Evolutionary conservation across 257 asterid genomes (phyloP).

Genomic region (Verbascum thapsus): DNA sequence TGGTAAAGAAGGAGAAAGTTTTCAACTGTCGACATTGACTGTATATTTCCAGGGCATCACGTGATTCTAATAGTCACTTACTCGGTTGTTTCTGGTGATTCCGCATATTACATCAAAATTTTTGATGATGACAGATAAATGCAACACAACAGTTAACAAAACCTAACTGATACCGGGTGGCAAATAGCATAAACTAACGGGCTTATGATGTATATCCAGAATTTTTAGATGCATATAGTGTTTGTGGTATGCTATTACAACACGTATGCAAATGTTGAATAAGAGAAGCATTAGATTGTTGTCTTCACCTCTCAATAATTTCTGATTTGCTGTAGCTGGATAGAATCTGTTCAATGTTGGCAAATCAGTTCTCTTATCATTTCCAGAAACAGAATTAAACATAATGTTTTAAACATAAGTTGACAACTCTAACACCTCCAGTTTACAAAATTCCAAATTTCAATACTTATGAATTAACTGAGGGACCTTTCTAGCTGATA

Average conservation of each 20-base stretch:
- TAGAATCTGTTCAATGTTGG: constrained; percentile 52
- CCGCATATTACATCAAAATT: background rate
- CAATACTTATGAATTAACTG: too few relatives aligned
- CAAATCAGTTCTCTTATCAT: background rate
- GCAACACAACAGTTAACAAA: background rate
- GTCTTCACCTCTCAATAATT: constrained; percentile 72
- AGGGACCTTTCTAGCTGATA: too few relatives aligned
- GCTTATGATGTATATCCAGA: background rate
- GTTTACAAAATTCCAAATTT: too few relatives aligned
- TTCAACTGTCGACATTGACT: background rate
- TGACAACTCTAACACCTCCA: background rate
- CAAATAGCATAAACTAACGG: background rate
- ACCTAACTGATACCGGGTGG: background rate
- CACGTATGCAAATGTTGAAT: constrained; percentile 10
- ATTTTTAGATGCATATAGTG: background rate
- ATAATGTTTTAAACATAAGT: background rate
- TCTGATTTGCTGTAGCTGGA: constrained; percentile 72
- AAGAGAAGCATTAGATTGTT: constrained; percentile 21
- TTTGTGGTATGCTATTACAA: background rate
- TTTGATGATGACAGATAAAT: too few relatives aligned
- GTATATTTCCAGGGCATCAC: background rate
- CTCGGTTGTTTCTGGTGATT: background rate
- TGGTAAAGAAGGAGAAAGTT: too few relatives aligned
- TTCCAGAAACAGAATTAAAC: constrained; percentile 16
- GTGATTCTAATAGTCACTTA: background rate